These are phyloP conservation scores for Tetragonia tetragonoides DNA, from an alignment of 148 eudicot genomes.

Conservation along the genomic window DNA sequence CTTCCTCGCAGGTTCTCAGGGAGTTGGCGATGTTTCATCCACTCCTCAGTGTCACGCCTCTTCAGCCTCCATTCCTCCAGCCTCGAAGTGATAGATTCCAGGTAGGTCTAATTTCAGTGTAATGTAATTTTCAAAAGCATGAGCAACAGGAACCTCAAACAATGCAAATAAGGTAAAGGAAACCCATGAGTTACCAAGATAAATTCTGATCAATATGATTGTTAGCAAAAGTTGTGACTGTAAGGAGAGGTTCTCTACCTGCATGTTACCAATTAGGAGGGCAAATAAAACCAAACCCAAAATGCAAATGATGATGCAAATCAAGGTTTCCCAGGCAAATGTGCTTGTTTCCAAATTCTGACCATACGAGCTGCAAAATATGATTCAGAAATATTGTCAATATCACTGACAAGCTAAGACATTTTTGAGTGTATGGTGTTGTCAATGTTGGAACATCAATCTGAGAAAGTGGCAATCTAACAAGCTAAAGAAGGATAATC, in stretches of 20 bases:
- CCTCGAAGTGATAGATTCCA: constrained; percentile 85
- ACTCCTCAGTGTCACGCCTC: constrained; percentile 84
- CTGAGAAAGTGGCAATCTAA: background rate
- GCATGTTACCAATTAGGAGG: constrained; percentile 72
- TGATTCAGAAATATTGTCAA: background rate
- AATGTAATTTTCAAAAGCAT: constrained; percentile 2
- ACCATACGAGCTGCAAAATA: constrained; percentile 62
- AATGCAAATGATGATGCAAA: constrained; percentile 57
- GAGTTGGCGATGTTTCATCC: constrained; percentile 92
- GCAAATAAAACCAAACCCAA: constrained; percentile 66
- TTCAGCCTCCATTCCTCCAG: constrained; percentile 92
- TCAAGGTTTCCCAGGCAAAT: constrained; percentile 51
- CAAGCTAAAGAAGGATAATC: background rate
- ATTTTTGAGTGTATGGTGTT: too few species aligned
- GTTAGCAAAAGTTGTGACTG: background rate
- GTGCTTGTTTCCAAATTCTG: constrained; percentile 61
- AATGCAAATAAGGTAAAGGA: too few species aligned
- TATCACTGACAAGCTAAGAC: background rate
- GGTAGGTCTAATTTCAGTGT: constrained; percentile 50
- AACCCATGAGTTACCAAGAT: background rate
- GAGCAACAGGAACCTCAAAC: background rate
- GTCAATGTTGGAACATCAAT: too few species aligned
- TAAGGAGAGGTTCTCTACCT: constrained; percentile 34
- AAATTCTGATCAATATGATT: background rate
- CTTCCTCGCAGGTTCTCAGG: constrained; percentile 58